These are phyloP conservation scores for Rhodotorula sp. DNA, from an alignment of 1,284 basidiomycete species.

Conservation along the genomic window DNA sequence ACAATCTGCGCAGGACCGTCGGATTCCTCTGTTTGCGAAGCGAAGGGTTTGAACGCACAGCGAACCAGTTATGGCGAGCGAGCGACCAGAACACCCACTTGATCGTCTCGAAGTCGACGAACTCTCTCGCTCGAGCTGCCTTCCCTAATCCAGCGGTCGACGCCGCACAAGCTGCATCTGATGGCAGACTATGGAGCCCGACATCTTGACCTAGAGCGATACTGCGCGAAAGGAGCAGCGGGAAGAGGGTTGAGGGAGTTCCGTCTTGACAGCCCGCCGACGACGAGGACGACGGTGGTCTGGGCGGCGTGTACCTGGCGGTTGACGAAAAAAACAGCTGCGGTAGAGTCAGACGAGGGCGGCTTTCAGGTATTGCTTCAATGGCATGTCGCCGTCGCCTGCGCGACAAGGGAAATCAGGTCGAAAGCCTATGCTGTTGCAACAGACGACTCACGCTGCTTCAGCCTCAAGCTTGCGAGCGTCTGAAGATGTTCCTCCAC, in stretches of 20 bases:
- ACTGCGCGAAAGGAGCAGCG: conserved; percentile 14
- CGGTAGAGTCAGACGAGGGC: conserved; percentile 21
- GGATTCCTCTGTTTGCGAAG: too few relatives aligned
- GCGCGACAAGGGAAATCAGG: background rate
- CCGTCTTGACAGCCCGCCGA: conserved; percentile 15
- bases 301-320: conserved; percentile 23
- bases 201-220: conserved; percentile 20
- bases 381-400: conserved; percentile 5
- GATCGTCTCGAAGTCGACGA: conserved; percentile 19
- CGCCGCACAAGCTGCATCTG: conserved; percentile 8
- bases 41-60: background rate
- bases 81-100: conserved; percentile 28
- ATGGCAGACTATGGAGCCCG: conserved; percentile 18
- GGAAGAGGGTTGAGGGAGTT: conserved; percentile 12
- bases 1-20: background rate
- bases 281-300: conserved; percentile 22
- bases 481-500: conserved; percentile 4
- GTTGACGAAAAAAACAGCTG: conserved; percentile 24
- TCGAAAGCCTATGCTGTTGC: too few relatives aligned
- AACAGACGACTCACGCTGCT: background rate
- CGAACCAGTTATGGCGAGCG: conserved; percentile 24
- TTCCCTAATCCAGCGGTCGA: background rate
- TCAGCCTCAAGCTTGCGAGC: conserved; percentile 2
- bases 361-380: conserved; percentile 17
- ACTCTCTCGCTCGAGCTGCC: background rate